These are phyloP conservation scores for Russula abietina DNA, from an alignment of 768 basidiomycete species.

Conservation along the genomic window DNA sequence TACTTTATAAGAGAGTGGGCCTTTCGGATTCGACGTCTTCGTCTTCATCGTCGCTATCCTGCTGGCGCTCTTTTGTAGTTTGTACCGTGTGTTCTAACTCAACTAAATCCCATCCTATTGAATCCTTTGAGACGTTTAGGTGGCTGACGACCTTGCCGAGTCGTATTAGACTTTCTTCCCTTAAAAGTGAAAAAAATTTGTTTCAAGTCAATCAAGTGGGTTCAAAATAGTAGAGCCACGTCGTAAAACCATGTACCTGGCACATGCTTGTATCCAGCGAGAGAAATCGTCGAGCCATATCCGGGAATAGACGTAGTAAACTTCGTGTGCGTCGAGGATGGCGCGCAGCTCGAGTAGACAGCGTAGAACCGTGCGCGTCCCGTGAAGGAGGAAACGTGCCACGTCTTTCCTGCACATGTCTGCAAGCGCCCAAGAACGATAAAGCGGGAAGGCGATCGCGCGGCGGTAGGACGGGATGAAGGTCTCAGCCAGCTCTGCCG, in stretches of 20 bases:
- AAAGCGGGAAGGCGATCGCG: slow-evolving; percentile 67
- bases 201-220: neutral
- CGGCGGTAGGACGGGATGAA: slow-evolving; percentile 67
- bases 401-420: slow-evolving; percentile 64
- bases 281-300: slow-evolving; percentile 84
- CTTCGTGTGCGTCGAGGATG: slow-evolving; percentile 74
- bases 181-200: slow-evolving; percentile 28
- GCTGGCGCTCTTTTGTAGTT: slow-evolving; percentile 34
- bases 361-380: slow-evolving; percentile 56
- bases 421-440: slow-evolving; percentile 70
- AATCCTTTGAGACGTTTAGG: slow-evolving; percentile 44
- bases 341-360: slow-evolving; percentile 66
- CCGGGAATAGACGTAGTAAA: slow-evolving; percentile 84
- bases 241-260: slow-evolving; percentile 42
- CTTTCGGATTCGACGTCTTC: slow-evolving; percentile 7
- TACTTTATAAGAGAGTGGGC: neutral
- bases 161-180: slow-evolving; percentile 48
- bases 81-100: slow-evolving; percentile 54
- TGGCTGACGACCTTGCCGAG: slow-evolving; percentile 42
- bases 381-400: slow-evolving; percentile 49
- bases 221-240: neutral
- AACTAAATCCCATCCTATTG: slow-evolving; percentile 67
- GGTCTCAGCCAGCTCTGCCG: slow-evolving; percentile 39
- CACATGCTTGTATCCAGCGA: slow-evolving; percentile 66
- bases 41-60: slow-evolving; percentile 63